A percentile compares a stretch with the other conserved stretches of the same genome.
phyloP scores from a whole-genome alignment of 495 filamentous ascomycete species.

The Tuber indicum region DNA sequence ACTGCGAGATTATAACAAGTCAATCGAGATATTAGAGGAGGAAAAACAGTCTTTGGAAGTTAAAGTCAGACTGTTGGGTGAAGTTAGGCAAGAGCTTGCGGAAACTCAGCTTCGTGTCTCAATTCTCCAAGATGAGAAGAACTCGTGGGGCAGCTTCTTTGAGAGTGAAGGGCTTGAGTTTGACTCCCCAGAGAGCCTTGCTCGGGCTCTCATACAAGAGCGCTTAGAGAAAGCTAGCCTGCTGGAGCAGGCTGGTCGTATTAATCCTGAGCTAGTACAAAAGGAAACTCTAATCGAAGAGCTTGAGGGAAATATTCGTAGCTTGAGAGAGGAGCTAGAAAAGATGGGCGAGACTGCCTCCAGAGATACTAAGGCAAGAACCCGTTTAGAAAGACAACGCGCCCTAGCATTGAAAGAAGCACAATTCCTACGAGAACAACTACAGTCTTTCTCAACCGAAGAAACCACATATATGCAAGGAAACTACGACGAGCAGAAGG shows the following conservation, averaged over 20 bases:
- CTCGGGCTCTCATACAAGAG: conserved; percentile 72
- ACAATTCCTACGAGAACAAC: conserved; percentile 83
- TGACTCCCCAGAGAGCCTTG: conserved; percentile 80
- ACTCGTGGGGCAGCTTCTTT: conserved; percentile 80
- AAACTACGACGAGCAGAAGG: conserved; percentile 67
- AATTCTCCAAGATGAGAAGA: conserved; percentile 77
- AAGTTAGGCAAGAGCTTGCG: conserved; percentile 64
- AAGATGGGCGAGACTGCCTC: conserved; percentile 52
- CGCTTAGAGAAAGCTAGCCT: conserved; percentile 70
- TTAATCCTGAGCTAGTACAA: conserved; percentile 72
- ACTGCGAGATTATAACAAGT: conserved; percentile 69
- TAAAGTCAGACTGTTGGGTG: conserved; percentile 66
- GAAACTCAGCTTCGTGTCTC: conserved; percentile 77
- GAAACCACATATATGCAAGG: conserved; percentile 77
- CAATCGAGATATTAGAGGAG: conserved; percentile 89
- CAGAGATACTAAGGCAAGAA: conserved; percentile 55
- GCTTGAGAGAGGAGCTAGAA: conserved; percentile 61
- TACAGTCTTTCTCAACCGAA: conserved; percentile 85
- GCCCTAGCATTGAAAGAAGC: conserved; percentile 82
- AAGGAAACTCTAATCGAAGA: conserved; percentile 69
- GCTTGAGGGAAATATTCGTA: conserved; percentile 61
- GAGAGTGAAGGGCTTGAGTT: conserved; percentile 68
- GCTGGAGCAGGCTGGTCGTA: conserved; percentile 65
- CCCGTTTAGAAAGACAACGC: conserved; percentile 71
- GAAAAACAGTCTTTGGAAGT: conserved; percentile 81